These are phyloP conservation scores for Pseudogymnoascus sp. DNA, from an alignment of 2,329 filamentous ascomycete species.

Conservation along the genomic window DNA sequence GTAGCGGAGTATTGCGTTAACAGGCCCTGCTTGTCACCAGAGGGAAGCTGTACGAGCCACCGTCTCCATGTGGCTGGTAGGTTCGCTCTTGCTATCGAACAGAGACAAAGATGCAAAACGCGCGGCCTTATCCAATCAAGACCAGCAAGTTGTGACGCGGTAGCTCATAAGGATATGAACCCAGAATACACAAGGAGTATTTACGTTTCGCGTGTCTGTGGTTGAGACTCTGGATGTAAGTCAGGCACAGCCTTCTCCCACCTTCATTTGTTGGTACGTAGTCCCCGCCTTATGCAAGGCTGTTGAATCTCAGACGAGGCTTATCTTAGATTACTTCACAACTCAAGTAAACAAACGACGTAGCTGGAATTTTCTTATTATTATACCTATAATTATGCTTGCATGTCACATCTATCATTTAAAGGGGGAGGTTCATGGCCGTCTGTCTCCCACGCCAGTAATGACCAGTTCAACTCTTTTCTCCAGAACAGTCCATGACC, in stretches of 20 bases:
- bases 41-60: background rate
- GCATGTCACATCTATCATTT: conserved; percentile 4
- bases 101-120: background rate
- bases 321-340: background rate
- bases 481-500: conserved; percentile 65
- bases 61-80: conserved; percentile 3
- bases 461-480: conserved; percentile 77
- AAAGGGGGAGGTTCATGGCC: background rate
- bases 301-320: background rate
- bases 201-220: background rate
- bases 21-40: conserved; percentile 4
- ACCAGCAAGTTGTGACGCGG: background rate
- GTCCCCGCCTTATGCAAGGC: conserved; percentile 8
- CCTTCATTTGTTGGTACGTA: conserved; percentile 5
- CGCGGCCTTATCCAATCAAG: background rate
- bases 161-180: background rate
- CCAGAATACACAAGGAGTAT: background rate
- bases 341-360: background rate
- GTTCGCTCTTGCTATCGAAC: background rate
- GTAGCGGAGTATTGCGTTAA: background rate
- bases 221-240: background rate
- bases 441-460: conserved; percentile 62
- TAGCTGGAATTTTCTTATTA: background rate
- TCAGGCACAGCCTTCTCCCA: conserved; percentile 8
- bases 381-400: background rate